Evolutionary conservation across 192 early-diverging fungal genomes (phyloP).

Genomic region (Jimgerdemannia flammicorona): DNA sequence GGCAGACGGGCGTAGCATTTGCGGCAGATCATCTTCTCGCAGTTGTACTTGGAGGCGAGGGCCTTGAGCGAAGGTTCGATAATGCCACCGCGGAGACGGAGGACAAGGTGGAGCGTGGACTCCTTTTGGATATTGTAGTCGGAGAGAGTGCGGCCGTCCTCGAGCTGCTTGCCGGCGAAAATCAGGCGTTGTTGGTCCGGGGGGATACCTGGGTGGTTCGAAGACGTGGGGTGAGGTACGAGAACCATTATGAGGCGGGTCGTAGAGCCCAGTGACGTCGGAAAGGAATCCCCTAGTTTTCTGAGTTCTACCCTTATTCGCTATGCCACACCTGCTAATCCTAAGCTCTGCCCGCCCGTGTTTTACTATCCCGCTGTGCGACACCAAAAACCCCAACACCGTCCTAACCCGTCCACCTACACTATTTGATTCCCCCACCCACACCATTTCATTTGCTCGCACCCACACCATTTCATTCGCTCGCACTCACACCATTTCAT

Average conservation of each 20-base stretch:
- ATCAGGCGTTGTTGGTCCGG: constrained; percentile 99
- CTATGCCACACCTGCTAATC: too few relatives aligned
- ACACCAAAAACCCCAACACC: too few relatives aligned
- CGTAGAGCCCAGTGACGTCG: background rate
- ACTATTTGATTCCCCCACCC: background rate
- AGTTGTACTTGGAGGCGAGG: constrained; percentile 99
- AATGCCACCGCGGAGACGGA: constrained; percentile 95
- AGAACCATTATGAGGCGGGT: background rate
- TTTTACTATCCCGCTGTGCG: too few relatives aligned
- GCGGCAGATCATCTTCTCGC: constrained; percentile 99
- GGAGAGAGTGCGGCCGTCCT: constrained; percentile 95
- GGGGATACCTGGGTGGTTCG: constrained; percentile 67
- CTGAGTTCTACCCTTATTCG: too few relatives aligned
- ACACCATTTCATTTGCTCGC: background rate
- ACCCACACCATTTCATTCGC: background rate
- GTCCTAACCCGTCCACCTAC: too few relatives aligned
- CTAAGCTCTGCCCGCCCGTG: too few relatives aligned
- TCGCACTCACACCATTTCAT: background rate
- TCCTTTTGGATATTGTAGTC: constrained; percentile 99
- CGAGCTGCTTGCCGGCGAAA: constrained; percentile 99
- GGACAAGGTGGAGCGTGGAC: constrained; percentile 95
- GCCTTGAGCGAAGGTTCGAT: constrained; percentile 99
- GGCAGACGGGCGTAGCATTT: constrained; percentile 99
- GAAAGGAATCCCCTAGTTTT: too few relatives aligned
- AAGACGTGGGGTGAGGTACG: too few relatives aligned